Evolutionary conservation across 352 stramenopile genomes (phyloP).

Genomic region (Phytophthora pistaciae): DNA sequence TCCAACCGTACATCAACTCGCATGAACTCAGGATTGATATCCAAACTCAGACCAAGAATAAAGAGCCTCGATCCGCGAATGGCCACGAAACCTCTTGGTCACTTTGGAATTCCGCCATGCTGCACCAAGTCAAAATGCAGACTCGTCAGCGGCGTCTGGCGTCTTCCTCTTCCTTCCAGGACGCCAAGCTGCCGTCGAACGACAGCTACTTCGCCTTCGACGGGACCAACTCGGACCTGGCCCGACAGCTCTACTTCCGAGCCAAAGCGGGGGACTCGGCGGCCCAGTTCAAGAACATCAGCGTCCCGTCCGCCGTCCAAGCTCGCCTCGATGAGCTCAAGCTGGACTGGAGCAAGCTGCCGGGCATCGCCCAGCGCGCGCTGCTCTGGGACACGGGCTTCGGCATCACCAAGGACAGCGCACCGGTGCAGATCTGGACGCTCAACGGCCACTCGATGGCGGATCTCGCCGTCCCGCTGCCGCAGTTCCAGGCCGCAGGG

Average conservation of each 20-base stretch:
- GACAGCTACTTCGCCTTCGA: slow-evolving; percentile 4
- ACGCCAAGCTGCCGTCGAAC: slow-evolving; percentile 3
- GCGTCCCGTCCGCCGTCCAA: neutral
- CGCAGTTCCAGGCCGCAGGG: slow-evolving; percentile 3
- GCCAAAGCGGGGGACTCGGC: slow-evolving; percentile 2
- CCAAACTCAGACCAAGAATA: neutral
- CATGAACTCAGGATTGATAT: neutral
- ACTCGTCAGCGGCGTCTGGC: neutral
- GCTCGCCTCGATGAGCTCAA: neutral
- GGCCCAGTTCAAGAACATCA: neutral
- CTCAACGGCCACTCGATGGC: slow-evolving; percentile 18
- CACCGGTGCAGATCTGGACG: slow-evolving; percentile 27
- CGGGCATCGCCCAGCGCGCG: slow-evolving; percentile 27
- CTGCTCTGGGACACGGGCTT: slow-evolving; percentile 39
- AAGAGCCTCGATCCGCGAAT: neutral
- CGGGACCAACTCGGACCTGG: slow-evolving; percentile 4
- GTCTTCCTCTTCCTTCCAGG: neutral
- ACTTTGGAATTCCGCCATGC: neutral
- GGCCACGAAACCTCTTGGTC: neutral
- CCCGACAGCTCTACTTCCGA: slow-evolving; percentile 1
- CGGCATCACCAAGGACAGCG: slow-evolving; percentile 1
- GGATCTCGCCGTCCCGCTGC: slow-evolving; percentile 23
- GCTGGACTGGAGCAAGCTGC: slow-evolving; percentile 12
- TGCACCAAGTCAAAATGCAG: neutral
- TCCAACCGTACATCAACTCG: neutral